Conservation (phyloP, 495 filamentous ascomycete species). For the Chaetomidium leptoderma region DNA sequence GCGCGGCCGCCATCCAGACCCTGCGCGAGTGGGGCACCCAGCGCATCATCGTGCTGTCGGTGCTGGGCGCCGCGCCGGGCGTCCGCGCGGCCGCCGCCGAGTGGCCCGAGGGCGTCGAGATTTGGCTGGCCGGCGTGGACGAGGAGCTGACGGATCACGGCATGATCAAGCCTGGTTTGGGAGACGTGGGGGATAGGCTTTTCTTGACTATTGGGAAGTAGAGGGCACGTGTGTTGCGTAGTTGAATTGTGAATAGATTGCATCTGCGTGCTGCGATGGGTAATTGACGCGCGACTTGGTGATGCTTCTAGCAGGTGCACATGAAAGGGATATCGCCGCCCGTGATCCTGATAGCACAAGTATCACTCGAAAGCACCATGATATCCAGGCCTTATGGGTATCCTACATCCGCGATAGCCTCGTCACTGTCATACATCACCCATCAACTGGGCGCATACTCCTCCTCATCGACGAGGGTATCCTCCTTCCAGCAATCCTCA, state of each 20-base stretch:
- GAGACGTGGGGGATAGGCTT: slow-evolving; percentile 87
- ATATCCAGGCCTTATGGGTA: background rate
- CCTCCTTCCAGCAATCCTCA: slow-evolving; percentile 70
- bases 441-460: slow-evolving; percentile 37
- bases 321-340: too few relatives aligned
- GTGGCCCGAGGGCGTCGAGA: slow-evolving; percentile 69
- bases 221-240: background rate
- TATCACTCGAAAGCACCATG: too few relatives aligned
- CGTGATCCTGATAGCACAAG: too few relatives aligned
- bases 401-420: background rate
- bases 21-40: slow-evolving; percentile 85
- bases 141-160: slow-evolving; percentile 63
- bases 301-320: too few relatives aligned
- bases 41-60: slow-evolving; percentile 71
- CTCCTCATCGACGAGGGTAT: slow-evolving; percentile 81
- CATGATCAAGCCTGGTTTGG: slow-evolving; percentile 88
- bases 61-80: slow-evolving; percentile 66
- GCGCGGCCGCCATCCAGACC: slow-evolving; percentile 82
- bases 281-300: too few relatives aligned
- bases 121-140: slow-evolving; percentile 83
- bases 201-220: slow-evolving; percentile 93
- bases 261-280: background rate
- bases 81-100: slow-evolving; percentile 63
- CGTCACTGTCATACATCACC: background rate
- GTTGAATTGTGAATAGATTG: background rate